These are phyloP conservation scores for Caryopteris hybrid DNA, from an alignment of 305 asterid genomes.

Conservation along the genomic window DNA sequence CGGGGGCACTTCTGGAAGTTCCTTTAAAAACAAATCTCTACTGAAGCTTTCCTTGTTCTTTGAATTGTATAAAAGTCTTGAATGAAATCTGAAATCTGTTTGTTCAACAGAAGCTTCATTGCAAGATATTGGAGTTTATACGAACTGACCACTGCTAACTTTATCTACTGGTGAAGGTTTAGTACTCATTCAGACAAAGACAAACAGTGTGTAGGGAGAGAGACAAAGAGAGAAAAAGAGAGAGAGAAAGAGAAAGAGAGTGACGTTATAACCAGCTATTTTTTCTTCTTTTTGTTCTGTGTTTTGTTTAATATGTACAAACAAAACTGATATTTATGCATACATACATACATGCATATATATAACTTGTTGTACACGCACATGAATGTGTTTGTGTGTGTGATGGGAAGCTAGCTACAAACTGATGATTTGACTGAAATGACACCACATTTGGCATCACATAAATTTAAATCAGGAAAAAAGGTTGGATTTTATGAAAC, in stretches of 20 bases:
- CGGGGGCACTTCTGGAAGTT: no score
- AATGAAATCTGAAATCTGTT: not conserved
- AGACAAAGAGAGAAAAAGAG: not conserved
- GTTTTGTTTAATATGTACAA: constrained; percentile 9
- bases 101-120: constrained; percentile 22
- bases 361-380: not conserved
- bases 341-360: not conserved
- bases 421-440: constrained; percentile 31
- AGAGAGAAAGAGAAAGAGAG: not conserved
- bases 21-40: no score
- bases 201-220: not conserved
- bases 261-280: not conserved
- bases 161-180: constrained; percentile 4
- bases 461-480: constrained; percentile 1
- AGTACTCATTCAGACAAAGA: not conserved
- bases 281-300: not conserved
- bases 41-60: no score
- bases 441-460: constrained; percentile 37
- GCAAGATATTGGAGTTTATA: no score
- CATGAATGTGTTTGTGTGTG: constrained; percentile 12
- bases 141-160: not conserved
- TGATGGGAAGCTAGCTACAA: constrained; percentile 17
- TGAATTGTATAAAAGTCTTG: no score
- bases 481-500: constrained; percentile 8
- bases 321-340: no score